Conservation (phyloP, 2,329 filamentous ascomycete genomes). For the Xylaria polymorpha region DNA sequence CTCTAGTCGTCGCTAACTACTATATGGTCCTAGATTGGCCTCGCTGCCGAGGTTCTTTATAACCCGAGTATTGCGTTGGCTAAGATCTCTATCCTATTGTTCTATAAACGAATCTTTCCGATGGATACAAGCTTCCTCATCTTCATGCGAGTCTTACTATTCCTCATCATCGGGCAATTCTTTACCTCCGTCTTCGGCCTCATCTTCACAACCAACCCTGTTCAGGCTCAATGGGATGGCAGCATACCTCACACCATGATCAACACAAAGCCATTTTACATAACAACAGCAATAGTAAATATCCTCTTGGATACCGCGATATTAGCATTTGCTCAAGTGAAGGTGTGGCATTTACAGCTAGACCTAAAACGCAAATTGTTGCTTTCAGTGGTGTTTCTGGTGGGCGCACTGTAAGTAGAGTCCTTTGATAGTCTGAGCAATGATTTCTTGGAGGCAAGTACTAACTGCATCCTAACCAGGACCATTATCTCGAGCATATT, state of each 20-base stretch:
- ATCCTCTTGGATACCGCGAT: neutral
- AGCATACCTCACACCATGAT: constrained; percentile 7
- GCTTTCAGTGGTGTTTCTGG: neutral
- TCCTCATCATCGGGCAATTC: neutral
- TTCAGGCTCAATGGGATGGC: constrained; percentile 13
- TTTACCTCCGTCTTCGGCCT: neutral
- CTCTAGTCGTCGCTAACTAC: neutral
- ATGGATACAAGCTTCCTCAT: neutral
- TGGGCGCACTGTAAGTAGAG: neutral
- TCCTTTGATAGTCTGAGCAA: neutral
- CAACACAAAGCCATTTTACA: neutral
- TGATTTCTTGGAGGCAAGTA: neutral
- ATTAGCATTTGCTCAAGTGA: neutral
- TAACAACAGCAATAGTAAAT: neutral
- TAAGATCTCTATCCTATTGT: constrained; percentile 7
- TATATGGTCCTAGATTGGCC: neutral
- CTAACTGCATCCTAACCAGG: neutral
- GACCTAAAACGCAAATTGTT: neutral
- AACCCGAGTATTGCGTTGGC: constrained; percentile 1
- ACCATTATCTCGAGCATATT: neutral
- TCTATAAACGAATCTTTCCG: constrained; percentile 1
- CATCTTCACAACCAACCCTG: constrained; percentile 9
- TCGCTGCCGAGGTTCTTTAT: constrained; percentile 10
- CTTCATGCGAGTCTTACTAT: neutral
- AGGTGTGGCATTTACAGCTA: neutral